These are phyloP conservation scores for Salix exigua DNA, from an alignment of 345 rosid genomes.

Conservation along the genomic window DNA sequence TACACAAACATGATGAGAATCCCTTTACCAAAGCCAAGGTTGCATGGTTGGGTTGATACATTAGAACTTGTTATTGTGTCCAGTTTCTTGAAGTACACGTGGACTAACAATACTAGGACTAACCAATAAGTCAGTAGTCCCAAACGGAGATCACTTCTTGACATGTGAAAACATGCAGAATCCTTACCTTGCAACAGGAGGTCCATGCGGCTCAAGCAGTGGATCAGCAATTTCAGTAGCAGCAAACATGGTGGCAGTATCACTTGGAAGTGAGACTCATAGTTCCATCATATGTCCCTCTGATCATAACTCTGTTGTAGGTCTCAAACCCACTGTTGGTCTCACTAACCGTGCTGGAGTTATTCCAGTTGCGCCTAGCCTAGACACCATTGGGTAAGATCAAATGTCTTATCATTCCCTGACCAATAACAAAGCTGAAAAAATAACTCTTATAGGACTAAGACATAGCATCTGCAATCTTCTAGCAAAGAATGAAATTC, in stretches of 20 bases:
- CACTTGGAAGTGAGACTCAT: slow-evolving; percentile 67
- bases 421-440: no score
- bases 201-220: slow-evolving; percentile 68
- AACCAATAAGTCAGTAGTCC: no score
- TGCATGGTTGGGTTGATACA: no score
- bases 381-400: slow-evolving; percentile 56
- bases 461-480: background rate
- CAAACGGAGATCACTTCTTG: background rate
- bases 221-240: slow-evolving; percentile 77
- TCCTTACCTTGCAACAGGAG: slow-evolving; percentile 53
- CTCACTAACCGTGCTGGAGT: slow-evolving; percentile 74
- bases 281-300: slow-evolving; percentile 67
- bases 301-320: slow-evolving; percentile 49
- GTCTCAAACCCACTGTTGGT: slow-evolving; percentile 67
- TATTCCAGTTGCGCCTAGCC: slow-evolving; percentile 54
- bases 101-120: no score
- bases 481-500: background rate
- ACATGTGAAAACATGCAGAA: slow-evolving; percentile 39
- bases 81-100: no score
- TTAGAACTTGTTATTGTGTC: no score
- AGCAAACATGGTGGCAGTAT: slow-evolving; percentile 56
- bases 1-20: no score
- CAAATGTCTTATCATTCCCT: background rate
- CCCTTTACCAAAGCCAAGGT: no score
- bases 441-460: no score